phyloP scores from a whole-genome alignment of 352 stramenopile species.

The Phytophthora palmivora region DNA sequence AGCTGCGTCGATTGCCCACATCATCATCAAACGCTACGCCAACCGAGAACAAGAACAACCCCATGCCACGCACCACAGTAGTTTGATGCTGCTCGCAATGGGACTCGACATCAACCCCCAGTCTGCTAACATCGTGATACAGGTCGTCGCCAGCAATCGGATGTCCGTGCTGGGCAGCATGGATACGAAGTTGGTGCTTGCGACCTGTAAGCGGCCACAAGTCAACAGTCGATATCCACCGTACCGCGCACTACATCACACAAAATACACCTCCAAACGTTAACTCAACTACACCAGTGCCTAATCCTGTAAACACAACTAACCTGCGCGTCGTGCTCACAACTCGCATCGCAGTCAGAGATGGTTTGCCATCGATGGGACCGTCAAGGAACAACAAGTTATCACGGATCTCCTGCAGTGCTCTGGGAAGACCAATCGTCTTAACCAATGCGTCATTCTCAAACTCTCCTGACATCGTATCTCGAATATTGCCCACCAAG shows the following conservation, averaged over 20 bases:
- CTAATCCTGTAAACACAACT: neutral
- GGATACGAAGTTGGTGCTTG: conserved; percentile 76
- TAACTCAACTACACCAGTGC: neutral
- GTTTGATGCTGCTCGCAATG: conserved; percentile 1
- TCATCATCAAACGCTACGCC: conserved; percentile 52
- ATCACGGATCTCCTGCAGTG: conserved; percentile 24
- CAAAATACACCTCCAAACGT: conserved; percentile 3
- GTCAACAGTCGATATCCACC: conserved; percentile 70
- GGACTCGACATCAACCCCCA: neutral
- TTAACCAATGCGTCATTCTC: neutral
- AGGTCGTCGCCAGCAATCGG: conserved; percentile 75
- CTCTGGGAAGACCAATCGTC: conserved; percentile 15
- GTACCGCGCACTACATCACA: conserved; percentile 48
- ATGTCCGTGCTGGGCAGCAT: conserved; percentile 61
- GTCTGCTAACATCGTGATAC: conserved; percentile 43
- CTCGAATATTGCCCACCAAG: conserved; percentile 39
- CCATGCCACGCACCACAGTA: conserved; percentile 53
- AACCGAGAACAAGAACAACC: conserved; percentile 61
- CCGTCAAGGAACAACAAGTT: conserved; percentile 36
- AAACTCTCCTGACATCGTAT: neutral
- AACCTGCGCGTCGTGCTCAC: conserved; percentile 47
- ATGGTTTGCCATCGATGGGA: conserved; percentile 36
- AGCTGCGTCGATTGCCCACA: conserved; percentile 44
- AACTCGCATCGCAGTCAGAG: conserved; percentile 41
- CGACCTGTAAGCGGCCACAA: conserved; percentile 73